These are phyloP conservation scores for Cyberlindnera lachancei DNA, from an alignment of 805 yeast species.

Conservation along the genomic window DNA sequence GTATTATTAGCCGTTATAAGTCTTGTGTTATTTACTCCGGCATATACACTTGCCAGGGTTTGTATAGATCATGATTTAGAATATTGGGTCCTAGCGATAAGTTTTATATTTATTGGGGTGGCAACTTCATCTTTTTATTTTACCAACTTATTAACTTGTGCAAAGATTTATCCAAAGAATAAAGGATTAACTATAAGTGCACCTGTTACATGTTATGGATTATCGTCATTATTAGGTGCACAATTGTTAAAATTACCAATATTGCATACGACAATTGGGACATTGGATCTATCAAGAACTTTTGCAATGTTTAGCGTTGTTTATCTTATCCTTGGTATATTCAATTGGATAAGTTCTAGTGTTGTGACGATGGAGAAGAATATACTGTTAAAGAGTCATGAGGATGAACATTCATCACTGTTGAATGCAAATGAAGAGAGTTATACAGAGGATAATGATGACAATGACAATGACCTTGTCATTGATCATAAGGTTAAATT, in stretches of 20 bases:
- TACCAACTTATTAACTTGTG: conserved; percentile 69
- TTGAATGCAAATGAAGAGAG: conserved; percentile 20
- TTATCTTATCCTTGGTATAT: conserved; percentile 47
- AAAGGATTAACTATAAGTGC: conserved; percentile 79
- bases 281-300: conserved; percentile 41
- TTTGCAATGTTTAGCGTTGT: conserved; percentile 45
- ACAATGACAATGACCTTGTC: conserved; percentile 23
- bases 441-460: conserved; percentile 13
- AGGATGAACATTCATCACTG: conserved; percentile 29
- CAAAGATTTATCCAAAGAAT: conserved; percentile 69
- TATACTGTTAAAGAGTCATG: conserved; percentile 16
- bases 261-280: conserved; percentile 16
- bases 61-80: conserved; percentile 23
- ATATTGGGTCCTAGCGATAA: conserved; percentile 33
- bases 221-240: conserved; percentile 70
- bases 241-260: conserved; percentile 41
- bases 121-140: conserved; percentile 72
- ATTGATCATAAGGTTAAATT: conserved; percentile 15
- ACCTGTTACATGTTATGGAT: conserved; percentile 85
- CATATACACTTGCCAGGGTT: conserved; percentile 47
- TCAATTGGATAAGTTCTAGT: conserved; percentile 59
- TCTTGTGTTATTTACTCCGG: conserved; percentile 55
- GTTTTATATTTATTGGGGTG: conserved; percentile 56
- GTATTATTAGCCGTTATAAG: conserved; percentile 59
- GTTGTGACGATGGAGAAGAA: conserved; percentile 45